Evolutionary conservation across 208 protist species (phyloP), one percentile per base, ranked within the genome.

Genomic region (Angomonas ambiguus): DNA sequence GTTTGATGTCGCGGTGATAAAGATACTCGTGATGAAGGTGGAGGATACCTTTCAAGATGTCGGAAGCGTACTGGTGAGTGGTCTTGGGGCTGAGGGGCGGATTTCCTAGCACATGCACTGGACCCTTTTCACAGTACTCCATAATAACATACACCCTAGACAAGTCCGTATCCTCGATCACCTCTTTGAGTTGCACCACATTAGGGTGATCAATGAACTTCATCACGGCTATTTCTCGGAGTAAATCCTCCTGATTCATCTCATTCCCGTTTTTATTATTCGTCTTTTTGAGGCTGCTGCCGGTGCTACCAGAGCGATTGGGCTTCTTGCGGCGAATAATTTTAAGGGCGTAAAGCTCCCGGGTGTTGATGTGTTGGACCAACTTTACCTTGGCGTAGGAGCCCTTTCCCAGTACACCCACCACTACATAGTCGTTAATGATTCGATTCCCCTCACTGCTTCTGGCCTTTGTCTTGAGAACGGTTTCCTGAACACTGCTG

Each of bases 161-260:
- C 33, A 82, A 69, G 28, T 90, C 74, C 6, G 83, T 76, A 66
- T 99, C 98, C 58, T 98, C 94, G 35, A 98, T 98, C 6, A 98
- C 93, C 67, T 99, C 97, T 55, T 91, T 88, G 31, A 98, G 80
- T 72, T 88, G 62, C 16, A 98, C 88, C 34, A 99, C 79, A 71
- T 99, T 98, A 1, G 83, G 83, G 80, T 99, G 98, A 42, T 93
- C 71, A 11, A 98, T 77, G 73, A 98, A 96, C 69, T 97, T 97
- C 91, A 98, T 95, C 27, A 99, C 96, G 24, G 95, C 87, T 59
- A 98, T 97, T 67, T 99, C 97, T 41, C 91, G 83, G 49, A 90
- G 69, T 24, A 98, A 71, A 67, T 93, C 82, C 55, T 93, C 85
- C 25, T 92, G 72, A 57, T 51, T 76, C 53, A 59, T 59, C 25